Evolutionary conservation across 768 basidiomycete species (phyloP).

Genomic region (Naganishia friedmannii): DNA sequence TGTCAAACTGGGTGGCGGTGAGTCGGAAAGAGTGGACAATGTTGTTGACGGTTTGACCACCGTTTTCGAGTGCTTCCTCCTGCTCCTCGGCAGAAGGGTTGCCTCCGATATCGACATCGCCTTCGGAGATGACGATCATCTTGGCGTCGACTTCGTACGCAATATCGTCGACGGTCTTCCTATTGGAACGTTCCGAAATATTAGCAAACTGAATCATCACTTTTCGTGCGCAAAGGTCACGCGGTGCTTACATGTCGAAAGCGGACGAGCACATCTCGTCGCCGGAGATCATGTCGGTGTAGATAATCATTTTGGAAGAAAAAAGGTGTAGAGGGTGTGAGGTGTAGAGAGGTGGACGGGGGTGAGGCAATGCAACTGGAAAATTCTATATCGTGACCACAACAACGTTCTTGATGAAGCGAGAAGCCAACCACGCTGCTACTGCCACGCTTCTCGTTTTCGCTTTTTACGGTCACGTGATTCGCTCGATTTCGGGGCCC

Average conservation of each 20-base stretch:
- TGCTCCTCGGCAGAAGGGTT: conserved; percentile 88
- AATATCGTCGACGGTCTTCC: conserved; percentile 72
- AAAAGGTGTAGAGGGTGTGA: neutral
- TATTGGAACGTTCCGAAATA: no score
- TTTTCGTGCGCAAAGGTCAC: no score
- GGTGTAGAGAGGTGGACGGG: conserved; percentile 13
- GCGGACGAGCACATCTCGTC: conserved; percentile 97
- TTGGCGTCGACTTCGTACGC: conserved; percentile 84
- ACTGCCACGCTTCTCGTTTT: neutral
- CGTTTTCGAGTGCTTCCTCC: conserved; percentile 77
- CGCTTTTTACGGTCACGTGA: conserved; percentile 7
- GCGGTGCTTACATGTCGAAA: conserved; percentile 76
- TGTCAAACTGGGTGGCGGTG: conserved; percentile 75
- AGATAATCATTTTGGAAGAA: conserved; percentile 50
- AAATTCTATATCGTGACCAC: neutral
- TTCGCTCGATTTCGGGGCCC: no score
- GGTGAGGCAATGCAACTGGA: neutral
- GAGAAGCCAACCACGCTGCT: neutral
- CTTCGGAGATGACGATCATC: conserved; percentile 66
- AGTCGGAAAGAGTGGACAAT: conserved; percentile 89
- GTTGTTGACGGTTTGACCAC: conserved; percentile 76
- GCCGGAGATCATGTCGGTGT: conserved; percentile 59
- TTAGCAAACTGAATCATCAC: no score
- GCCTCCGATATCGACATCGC: conserved; percentile 88
- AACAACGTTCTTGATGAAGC: conserved; percentile 1